Percentiles rank a stretch among this genome's conserved stretches.
These are phyloP conservation scores for Stagonosporopsis chrysanthemi DNA, from an alignment of 2,329 filamentous ascomycete species.

Conservation along the genomic window DNA sequence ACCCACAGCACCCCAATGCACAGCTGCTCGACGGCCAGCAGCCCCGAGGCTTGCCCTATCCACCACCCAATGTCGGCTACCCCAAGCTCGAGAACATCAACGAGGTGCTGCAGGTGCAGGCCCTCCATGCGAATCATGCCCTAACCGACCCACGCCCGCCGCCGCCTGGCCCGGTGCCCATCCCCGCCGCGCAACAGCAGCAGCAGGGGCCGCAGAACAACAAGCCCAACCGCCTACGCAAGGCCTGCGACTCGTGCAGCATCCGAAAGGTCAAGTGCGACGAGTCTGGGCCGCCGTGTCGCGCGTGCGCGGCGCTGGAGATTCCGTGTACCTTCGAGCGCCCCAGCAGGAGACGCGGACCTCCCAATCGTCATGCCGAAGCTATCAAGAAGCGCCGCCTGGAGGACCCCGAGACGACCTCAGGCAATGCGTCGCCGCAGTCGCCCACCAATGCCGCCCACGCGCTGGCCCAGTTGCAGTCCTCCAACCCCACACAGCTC, in stretches of 20 bases:
- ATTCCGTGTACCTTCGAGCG: constrained; percentile 73
- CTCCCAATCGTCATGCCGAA: constrained; percentile 72
- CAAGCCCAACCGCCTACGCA: constrained; percentile 49
- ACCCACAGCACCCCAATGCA: constrained; percentile 19
- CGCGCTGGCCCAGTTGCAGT: constrained; percentile 59
- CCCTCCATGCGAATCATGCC: constrained; percentile 46
- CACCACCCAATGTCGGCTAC: constrained; percentile 28
- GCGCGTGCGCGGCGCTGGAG: constrained; percentile 69
- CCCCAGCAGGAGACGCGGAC: constrained; percentile 68
- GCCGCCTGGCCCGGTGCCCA: constrained; percentile 21
- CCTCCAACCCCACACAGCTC: constrained; percentile 54
- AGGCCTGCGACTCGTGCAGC: constrained; percentile 54
- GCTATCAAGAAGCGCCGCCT: constrained; percentile 69
- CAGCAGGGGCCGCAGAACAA: constrained; percentile 26
- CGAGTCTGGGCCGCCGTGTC: constrained; percentile 70
- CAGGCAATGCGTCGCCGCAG: constrained; percentile 53
- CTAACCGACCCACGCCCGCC: constrained; percentile 36
- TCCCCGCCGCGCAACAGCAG: constrained; percentile 14
- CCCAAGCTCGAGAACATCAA: constrained; percentile 48
- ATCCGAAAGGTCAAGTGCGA: constrained; percentile 64
- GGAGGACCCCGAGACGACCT: constrained; percentile 52
- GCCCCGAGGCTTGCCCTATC: constrained; percentile 9
- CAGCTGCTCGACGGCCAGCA: constrained; percentile 17
- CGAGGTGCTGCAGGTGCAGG: constrained; percentile 48
- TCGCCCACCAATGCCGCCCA: constrained; percentile 63